These are phyloP conservation scores for Sicyos baderoa DNA, from an alignment of 306 rosid species.

Conservation along the genomic window DNA sequence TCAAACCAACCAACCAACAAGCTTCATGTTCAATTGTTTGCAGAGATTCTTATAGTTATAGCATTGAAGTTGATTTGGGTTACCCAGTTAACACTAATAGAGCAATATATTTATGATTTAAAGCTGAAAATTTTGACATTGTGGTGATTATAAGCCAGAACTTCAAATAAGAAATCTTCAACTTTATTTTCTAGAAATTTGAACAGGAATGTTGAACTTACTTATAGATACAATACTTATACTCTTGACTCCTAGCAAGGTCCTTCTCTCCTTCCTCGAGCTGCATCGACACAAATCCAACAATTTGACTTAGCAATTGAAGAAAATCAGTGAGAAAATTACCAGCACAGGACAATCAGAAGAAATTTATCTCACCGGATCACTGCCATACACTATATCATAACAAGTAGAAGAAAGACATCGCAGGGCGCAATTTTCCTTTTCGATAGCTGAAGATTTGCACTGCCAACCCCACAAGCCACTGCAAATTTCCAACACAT, in stretches of 20 bases:
- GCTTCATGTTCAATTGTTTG: too few species aligned
- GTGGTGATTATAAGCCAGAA: background rate
- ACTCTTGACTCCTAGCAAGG: conserved; percentile 67
- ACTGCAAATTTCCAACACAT: conserved; percentile 27
- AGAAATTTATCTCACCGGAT: conserved; percentile 53
- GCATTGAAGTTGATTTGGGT: background rate
- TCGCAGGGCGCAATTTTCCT: conserved; percentile 81
- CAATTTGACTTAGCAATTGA: background rate
- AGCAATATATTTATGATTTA: background rate
- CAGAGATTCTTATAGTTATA: background rate
- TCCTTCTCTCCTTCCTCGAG: conserved; percentile 97
- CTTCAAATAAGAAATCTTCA: background rate
- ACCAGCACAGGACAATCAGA: background rate
- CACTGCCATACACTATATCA: conserved; percentile 64
- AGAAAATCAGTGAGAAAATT: background rate
- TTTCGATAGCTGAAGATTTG: conserved; percentile 58
- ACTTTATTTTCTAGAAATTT: conserved; percentile 24
- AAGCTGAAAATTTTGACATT: background rate
- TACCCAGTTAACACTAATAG: background rate
- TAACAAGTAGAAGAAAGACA: conserved; percentile 82
- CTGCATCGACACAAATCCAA: conserved; percentile 35
- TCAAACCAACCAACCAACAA: too few species aligned
- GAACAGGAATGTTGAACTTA: conserved; percentile 30
- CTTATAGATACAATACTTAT: conserved; percentile 78
- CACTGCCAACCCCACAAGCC: conserved; percentile 86